phyloP scores from a whole-genome alignment of 2,329 filamentous ascomycete genomes.

The Talaromyces sp. region DNA sequence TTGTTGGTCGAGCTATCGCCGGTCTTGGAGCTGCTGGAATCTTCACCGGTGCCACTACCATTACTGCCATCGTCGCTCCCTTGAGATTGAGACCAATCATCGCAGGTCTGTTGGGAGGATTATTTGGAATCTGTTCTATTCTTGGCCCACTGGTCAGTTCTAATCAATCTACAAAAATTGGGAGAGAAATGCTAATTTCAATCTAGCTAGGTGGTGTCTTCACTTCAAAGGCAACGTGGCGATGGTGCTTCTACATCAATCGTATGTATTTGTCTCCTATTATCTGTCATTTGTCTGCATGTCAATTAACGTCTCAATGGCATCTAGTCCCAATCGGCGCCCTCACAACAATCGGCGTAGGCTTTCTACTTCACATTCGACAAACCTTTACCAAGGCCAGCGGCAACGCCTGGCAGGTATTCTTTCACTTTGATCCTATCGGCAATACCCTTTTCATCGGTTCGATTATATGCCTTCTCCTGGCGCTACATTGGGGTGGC shows the following conservation, averaged over 20 bases:
- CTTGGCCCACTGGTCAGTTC: background rate
- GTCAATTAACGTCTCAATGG: background rate
- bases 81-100: background rate
- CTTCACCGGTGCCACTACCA: constrained; percentile 22
- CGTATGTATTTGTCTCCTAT: background rate
- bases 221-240: background rate
- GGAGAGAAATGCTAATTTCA: background rate
- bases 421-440: background rate
- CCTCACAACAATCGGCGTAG: background rate
- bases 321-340: background rate
- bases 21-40: constrained; percentile 26
- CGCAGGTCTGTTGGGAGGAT: background rate
- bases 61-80: constrained; percentile 19
- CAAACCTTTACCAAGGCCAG: background rate
- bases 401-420: background rate
- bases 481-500: background rate
- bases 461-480: background rate
- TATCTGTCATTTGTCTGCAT: too few species aligned
- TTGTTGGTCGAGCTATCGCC: constrained; percentile 31
- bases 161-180: background rate
- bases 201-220: background rate
- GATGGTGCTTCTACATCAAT: background rate
- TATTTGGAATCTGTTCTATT: background rate
- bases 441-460: background rate
- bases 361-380: background rate